Conservation (phyloP, 495 filamentous ascomycete genomes). For the Lineolata rhizophorae region DNA sequence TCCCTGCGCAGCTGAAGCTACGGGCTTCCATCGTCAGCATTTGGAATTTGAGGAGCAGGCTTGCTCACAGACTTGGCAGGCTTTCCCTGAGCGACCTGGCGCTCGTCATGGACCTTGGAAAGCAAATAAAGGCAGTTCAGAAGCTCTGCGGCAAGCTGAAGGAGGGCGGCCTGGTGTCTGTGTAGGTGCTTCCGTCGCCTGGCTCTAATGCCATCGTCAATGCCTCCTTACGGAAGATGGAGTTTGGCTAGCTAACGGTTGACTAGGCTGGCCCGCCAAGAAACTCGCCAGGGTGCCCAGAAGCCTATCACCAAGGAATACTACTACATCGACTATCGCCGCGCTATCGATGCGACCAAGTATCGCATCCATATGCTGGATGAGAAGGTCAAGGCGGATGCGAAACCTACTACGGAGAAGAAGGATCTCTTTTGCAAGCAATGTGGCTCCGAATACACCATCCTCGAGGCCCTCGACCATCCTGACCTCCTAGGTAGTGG, state of each 20-base stretch:
- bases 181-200: slow-evolving; percentile 28
- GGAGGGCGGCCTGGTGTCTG: slow-evolving; percentile 66
- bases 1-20: not conserved
- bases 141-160: slow-evolving; percentile 63
- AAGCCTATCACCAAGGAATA: slow-evolving; percentile 71
- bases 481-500: slow-evolving; percentile 23
- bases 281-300: slow-evolving; percentile 48
- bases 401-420: slow-evolving; percentile 54
- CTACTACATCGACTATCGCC: slow-evolving; percentile 90
- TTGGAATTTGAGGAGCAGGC: not conserved
- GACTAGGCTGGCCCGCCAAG: too few relatives aligned
- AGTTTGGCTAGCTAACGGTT: too few relatives aligned
- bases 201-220: slow-evolving; percentile 5
- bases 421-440: slow-evolving; percentile 77
- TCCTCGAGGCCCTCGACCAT: slow-evolving; percentile 65
- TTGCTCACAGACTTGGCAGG: slow-evolving; percentile 18
- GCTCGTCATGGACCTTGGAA: slow-evolving; percentile 49
- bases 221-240: slow-evolving; percentile 31
- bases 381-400: slow-evolving; percentile 60
- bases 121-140: slow-evolving; percentile 66
- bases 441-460: slow-evolving; percentile 63
- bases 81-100: slow-evolving; percentile 76
- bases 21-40: not conserved
- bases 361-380: slow-evolving; percentile 72
- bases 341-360: slow-evolving; percentile 89